Base-by-base conservation (phyloP, 2,329 filamentous ascomycete species). In the Colletotrichum tanaceti region DNA sequence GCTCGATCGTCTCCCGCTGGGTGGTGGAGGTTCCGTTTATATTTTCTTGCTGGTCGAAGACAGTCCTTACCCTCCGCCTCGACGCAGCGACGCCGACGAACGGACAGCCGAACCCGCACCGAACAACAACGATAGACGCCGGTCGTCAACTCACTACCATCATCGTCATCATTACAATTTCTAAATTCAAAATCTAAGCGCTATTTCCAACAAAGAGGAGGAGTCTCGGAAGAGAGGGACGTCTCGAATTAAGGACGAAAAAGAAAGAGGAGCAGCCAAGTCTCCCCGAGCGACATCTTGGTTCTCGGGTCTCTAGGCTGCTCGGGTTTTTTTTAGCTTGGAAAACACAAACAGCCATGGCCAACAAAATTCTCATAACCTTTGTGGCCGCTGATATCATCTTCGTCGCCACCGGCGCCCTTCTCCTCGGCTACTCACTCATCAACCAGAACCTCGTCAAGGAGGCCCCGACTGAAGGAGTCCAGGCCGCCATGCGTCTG, bases 371-470 rank as follows among this genome's bases (percentile, higher is more conserved):
- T 70, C 82, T 87, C 68, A 72, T 82, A 71, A 78, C 83, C 72
- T 85, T 86, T 66, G 74, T 86, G 71, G 77, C 76, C 71, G 77
- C 80, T 74, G 84, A 87, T 75, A 70, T 79, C 64, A 76, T 88
- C 72, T 88, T 89, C 76, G 81, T 85, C 71, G 74, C 79, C 63
- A 85, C 85, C 69, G 87, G 87, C 63, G 81, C 83, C 72, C 77
- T 89, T 74, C 83, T 86, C 75, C 77, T 89, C 70, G 85, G 81
- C 65, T 88, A 88, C 77, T 85, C 82, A 61, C 75, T 88, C 76
- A 79, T 87, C 73, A 85, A 86, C 71, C 79, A 80, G 73, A 83
- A 81, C 69, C 78, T 80, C 65, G 79, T 81, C 76, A 78, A 80
- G 75, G 75, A 84, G 70, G 58, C 71, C 14, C 80, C 85, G 39